Evolutionary conservation across 305 asterid genomes (phyloP).

Genomic region (Rubia peregrina): DNA sequence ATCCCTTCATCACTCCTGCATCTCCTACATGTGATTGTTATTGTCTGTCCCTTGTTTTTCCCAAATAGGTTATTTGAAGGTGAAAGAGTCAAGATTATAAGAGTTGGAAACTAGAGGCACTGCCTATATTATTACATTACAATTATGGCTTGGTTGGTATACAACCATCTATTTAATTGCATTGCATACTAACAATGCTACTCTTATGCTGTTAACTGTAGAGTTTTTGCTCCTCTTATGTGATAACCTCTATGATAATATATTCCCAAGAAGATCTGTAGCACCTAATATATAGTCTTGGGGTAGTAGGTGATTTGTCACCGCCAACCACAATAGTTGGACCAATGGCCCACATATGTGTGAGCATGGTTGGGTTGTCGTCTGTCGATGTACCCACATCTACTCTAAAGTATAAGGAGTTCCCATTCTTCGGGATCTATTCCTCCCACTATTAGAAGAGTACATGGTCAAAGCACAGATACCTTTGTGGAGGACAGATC

Average conservation of each 20-base stretch:
- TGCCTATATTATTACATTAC: background rate
- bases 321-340: background rate
- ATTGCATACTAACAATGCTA: background rate
- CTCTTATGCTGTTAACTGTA: background rate
- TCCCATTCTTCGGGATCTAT: background rate
- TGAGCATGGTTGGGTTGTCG: background rate
- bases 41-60: background rate
- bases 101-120: background rate
- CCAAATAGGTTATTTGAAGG: background rate
- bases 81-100: background rate
- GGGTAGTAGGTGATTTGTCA: background rate
- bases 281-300: background rate
- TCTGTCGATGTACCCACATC: background rate
- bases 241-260: background rate
- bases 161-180: background rate
- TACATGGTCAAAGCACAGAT: background rate
- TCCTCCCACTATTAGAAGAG: background rate
- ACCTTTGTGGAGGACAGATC: background rate
- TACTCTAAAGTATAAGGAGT: background rate
- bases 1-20: background rate
- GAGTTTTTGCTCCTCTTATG: background rate
- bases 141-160: background rate
- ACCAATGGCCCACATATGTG: background rate
- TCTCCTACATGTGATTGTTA: background rate
- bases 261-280: background rate